Percentiles rank a stretch among this genome's conserved stretches.
These are phyloP conservation scores for Simmondsia chinensis DNA, from an alignment of 148 eudicot species.

Conservation along the genomic window DNA sequence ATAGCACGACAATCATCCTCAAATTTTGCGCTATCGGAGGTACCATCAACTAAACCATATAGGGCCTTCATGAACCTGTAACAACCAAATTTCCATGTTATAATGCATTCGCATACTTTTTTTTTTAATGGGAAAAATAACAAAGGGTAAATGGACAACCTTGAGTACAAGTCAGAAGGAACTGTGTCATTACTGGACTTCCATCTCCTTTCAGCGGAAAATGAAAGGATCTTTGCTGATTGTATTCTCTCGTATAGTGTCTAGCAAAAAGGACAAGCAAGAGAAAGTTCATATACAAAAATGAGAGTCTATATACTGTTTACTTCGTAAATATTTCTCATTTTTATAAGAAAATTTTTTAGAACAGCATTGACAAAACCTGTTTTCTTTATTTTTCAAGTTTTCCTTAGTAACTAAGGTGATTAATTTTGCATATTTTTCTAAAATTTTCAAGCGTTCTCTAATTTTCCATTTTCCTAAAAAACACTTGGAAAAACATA, in stretches of 20 bases:
- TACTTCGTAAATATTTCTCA: too few species aligned
- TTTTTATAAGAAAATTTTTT: too few species aligned
- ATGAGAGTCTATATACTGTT: too few species aligned
- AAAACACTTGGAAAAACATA: not conserved
- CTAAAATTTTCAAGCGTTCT: too few species aligned
- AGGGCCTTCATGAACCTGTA: slow-evolving; percentile 73
- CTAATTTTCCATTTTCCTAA: too few species aligned
- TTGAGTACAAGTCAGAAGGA: slow-evolving; percentile 56
- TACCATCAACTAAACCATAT: slow-evolving; percentile 68
- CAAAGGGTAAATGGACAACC: slow-evolving; percentile 23
- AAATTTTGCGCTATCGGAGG: slow-evolving; percentile 75
- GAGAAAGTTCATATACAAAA: not conserved
- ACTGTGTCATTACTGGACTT: slow-evolving; percentile 40
- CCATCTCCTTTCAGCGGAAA: slow-evolving; percentile 65
- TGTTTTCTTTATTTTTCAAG: too few species aligned
- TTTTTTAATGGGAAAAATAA: slow-evolving; percentile 4
- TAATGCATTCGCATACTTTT: not conserved
- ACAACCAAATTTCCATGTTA: slow-evolving; percentile 2
- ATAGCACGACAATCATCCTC: slow-evolving; percentile 95
- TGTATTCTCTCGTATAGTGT: slow-evolving; percentile 73
- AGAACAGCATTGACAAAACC: too few species aligned
- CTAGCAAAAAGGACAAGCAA: slow-evolving; percentile 24
- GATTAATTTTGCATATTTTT: too few species aligned
- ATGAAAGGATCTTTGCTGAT: slow-evolving; percentile 60
- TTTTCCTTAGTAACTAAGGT: too few species aligned